Percentiles rank a stretch among this genome's conserved stretches.
Conservation (phyloP, 257 asterid species). For the Nicotiana attenuata region DNA sequence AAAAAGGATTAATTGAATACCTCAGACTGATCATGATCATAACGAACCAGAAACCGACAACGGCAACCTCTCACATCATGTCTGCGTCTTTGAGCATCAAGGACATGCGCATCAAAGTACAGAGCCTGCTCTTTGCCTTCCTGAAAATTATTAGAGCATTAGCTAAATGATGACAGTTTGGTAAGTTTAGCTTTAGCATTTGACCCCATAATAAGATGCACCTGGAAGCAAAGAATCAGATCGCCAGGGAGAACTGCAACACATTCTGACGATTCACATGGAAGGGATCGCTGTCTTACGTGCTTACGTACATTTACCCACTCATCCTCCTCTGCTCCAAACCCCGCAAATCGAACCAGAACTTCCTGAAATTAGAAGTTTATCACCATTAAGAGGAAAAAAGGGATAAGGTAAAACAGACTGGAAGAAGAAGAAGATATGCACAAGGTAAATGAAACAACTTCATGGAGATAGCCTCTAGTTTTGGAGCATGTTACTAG, state of each 20-base stretch:
- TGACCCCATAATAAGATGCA: constrained; percentile 11
- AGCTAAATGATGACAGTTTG: not conserved
- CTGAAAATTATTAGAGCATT: constrained; percentile 33
- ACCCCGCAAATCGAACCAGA: constrained; percentile 92
- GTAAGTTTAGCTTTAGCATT: not conserved
- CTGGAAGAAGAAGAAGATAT: not conserved
- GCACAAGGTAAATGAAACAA: not conserved
- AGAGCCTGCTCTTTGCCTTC: constrained; percentile 99
- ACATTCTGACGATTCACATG: constrained; percentile 96
- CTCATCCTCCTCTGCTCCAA: constrained; percentile 93
- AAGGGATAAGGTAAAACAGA: not conserved
- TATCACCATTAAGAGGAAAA: not conserved
- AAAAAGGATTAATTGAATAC: constrained; percentile 28
- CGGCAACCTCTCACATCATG: constrained; percentile 97
- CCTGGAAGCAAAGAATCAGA: constrained; percentile 97
- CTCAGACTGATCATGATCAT: constrained; percentile 95
- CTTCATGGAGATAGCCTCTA: not conserved
- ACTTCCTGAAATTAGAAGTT: constrained; percentile 61
- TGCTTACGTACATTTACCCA: constrained; percentile 82
- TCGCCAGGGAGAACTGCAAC: constrained; percentile 81
- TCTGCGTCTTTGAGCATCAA: constrained; percentile 94
- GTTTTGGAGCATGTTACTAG: not conserved
- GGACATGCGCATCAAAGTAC: constrained; percentile 94
- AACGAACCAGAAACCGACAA: constrained; percentile 92
- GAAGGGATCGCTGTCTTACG: constrained; percentile 90